Conservation (phyloP, 345 rosid genomes). For the rapeseed (Brassica napus) region Da-Ae NC_063449.1:1174501-1175000, state of each 20-base stretch:
- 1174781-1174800: slow-evolving; percentile 99
- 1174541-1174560: slow-evolving; percentile 85
- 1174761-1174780: slow-evolving; percentile 11
- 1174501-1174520: slow-evolving; percentile 91
- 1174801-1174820: slow-evolving; percentile 97
- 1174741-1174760: background rate
- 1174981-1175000: slow-evolving; percentile 90
- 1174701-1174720: slow-evolving; percentile 94
- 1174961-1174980: slow-evolving; percentile 97
- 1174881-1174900: background rate
- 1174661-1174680: slow-evolving; percentile 93
- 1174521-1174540: slow-evolving; percentile 98
- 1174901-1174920: background rate
- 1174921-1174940: background rate
- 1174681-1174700: slow-evolving; percentile 91
- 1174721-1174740: slow-evolving; percentile 52
- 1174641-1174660: slow-evolving; percentile 94
- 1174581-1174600: slow-evolving; percentile 8
- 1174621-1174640: background rate
- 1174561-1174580: slow-evolving; percentile 9
- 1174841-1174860: slow-evolving; percentile 83
- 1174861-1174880: slow-evolving; percentile 6
- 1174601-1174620: background rate
- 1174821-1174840: slow-evolving; percentile 98
- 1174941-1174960: slow-evolving; percentile 53